Evolutionary conservation across 257 asterid species (phyloP), one percentile per base, ranked within the genome.

Genomic region (Prunella vulgaris): DNA sequence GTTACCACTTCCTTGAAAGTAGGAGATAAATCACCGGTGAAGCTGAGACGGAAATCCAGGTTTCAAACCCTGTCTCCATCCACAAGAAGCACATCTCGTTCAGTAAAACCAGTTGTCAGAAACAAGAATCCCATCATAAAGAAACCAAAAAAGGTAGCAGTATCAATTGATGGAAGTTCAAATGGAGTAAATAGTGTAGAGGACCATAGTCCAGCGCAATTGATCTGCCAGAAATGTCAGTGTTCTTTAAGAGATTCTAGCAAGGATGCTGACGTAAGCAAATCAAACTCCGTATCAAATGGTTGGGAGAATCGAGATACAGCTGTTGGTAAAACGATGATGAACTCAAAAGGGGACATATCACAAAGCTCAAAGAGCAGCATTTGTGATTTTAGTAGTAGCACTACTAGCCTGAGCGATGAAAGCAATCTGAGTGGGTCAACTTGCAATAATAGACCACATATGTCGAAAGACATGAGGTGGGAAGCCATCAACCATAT

Each of bases 331-430:
- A 85, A 85, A 77, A 70, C 71, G 20, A 82, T 68, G 24, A 82
- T 20, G 67, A 44, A 35, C 25, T 69, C 80, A 63, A 85, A 85
- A 67, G 90, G 82, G 68, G 90, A 87, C 63, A 77, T 92, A 65
- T 85, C 90, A 5, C 98, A 84, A 54, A 89, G 98, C 78, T 87
- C 98, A 53, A 82, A 87, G 84, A 90, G 96, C 84, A 90, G 96
- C 71, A 79, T 85, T 38, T 93, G 95, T 71, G 97, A 84, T 64
- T 84, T 85, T 64, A 90, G 97, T 32, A 88, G 90, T 65, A 90
- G 92, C 86, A 90, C 93, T 5, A 88, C 94, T 38, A 82, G 87
- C 76, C 79, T 82, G 68, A 87, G 95, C 64, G 97, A 84, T 0
- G 97, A 86, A 66, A 93, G 97, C 87, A 88, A 85, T 83, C 72